phyloP scores from a whole-genome alignment of 441 rosid species.

The Erysimum cheiri region DNA sequence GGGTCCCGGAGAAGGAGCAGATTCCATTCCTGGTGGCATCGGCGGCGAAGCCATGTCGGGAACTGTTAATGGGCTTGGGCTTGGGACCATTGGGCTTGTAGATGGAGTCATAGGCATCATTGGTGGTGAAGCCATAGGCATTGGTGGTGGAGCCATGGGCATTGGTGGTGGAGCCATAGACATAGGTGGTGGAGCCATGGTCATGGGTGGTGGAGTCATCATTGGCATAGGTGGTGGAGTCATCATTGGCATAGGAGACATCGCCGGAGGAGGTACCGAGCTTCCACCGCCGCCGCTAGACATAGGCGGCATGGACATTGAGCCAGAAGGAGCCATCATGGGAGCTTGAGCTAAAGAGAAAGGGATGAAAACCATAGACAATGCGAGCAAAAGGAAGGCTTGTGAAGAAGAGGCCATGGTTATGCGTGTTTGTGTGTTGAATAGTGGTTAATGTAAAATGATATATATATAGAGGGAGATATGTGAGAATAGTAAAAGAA shows the following conservation, averaged over 20 bases:
- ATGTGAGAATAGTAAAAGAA: constrained; percentile 9
- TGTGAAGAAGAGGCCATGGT: constrained; percentile 39
- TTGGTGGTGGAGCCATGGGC: constrained; percentile 34
- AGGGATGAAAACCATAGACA: constrained; percentile 34
- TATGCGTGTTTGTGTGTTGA: constrained; percentile 31
- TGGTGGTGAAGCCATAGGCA: constrained; percentile 39
- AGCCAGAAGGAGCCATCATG: constrained; percentile 48
- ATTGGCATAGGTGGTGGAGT: constrained; percentile 37
- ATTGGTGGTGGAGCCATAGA: constrained; percentile 29
- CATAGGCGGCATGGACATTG: constrained; percentile 46
- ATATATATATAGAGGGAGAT: constrained; percentile 22
- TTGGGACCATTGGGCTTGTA: constrained; percentile 34
- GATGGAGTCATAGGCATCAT: constrained; percentile 40
- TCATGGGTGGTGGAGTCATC: constrained; percentile 37
- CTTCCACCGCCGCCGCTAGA: constrained; percentile 8
- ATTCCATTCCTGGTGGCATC: constrained; percentile 34
- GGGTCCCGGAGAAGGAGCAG: constrained; percentile 37
- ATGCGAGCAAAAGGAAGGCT: constrained; percentile 33
- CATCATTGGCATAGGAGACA: constrained; percentile 30
- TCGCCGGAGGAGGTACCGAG: neutral
- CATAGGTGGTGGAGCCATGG: constrained; percentile 34
- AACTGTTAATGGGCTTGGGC: constrained; percentile 27
- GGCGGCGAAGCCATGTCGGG: constrained; percentile 43
- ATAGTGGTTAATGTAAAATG: constrained; percentile 31
- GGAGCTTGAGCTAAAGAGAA: constrained; percentile 45